These are phyloP conservation scores for Thermochaetoides thermophila DNA, from an alignment of 495 filamentous ascomycete species.

Conservation along the genomic window DNA sequence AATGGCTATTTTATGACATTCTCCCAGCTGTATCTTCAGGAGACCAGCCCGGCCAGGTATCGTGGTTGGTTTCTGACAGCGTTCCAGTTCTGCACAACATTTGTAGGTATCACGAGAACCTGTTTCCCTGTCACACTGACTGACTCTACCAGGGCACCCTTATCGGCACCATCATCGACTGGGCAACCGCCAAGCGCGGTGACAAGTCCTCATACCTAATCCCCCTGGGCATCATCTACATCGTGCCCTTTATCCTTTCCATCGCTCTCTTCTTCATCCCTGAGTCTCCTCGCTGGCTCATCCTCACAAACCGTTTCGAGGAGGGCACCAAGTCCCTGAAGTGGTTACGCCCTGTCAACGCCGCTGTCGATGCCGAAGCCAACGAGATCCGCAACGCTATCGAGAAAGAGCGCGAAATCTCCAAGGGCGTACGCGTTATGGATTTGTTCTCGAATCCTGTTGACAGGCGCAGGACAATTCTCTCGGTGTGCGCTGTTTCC, in stretches of 20 bases:
- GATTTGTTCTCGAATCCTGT: conserved; percentile 42
- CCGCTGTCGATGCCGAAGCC: conserved; percentile 32
- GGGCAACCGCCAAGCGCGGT: conserved; percentile 34
- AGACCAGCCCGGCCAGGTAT: conserved; percentile 35
- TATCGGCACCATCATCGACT: conserved; percentile 49
- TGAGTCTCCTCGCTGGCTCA: conserved; percentile 50
- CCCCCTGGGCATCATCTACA: conserved; percentile 42
- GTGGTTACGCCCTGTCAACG: conserved; percentile 30
- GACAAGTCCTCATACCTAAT: conserved; percentile 39
- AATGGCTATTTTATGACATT: conserved; percentile 47
- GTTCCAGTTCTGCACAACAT: conserved; percentile 28
- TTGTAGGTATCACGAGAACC: conserved; percentile 4
- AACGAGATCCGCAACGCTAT: conserved; percentile 39
- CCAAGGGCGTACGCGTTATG: conserved; percentile 24
- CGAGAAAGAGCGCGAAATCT: conserved; percentile 31
- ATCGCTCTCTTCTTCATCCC: conserved; percentile 44
- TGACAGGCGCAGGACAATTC: conserved; percentile 35
- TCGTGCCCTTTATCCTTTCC: conserved; percentile 38
- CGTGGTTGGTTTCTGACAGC: conserved; percentile 33
- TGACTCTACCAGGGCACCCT: conserved; percentile 26
- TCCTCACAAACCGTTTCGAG: conserved; percentile 33
- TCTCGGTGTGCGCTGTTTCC: conserved; percentile 35
- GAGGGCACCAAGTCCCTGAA: conserved; percentile 32
- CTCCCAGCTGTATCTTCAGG: conserved; percentile 41
- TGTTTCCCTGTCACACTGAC: neutral